Base-by-base conservation (phyloP, 202 grass and related monocot species). In the Brachypodium distachyon region DNA sequence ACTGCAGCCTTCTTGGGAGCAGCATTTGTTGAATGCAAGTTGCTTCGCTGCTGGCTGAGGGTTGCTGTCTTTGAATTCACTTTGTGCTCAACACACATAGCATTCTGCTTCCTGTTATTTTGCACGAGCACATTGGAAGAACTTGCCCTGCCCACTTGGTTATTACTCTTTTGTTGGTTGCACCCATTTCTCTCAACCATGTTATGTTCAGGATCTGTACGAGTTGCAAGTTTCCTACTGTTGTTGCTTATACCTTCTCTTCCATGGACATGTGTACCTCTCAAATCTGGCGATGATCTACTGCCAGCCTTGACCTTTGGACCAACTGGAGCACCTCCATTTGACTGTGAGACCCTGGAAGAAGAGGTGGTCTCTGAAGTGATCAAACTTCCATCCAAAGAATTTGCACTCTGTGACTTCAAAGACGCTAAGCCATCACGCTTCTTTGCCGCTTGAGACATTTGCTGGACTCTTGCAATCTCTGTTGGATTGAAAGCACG, bases 41-140 rank as follows among this genome's bases (percentile, higher is more conserved):
- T 87, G 55, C 74, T 80, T 50, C 40, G 77, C 61, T 80, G 76
- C 18, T 76, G 76, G 12, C 74, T 72, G 66, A 69, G 51, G 37
- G 65, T 76, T 71, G 59, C 68, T 67, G 76, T 58, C 72, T 76
- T 86, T 77, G 72, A 66, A 77, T 76, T 61, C 33, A 75, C 40
- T 54, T 86, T 88, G 28, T 76, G 72, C 51, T 72, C 85, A 56
- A 39, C 43, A 36, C 32, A 59, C 22, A 61, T 33, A 16, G 65
- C 36, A 72, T 91, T 93, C 74, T 85, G 85, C 67, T 83, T 97
- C 73, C 67, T 86, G 64, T 85, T 93, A 59, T 93, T 96, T 80
- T 86, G 85, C 82, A 71, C 77, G 41, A 50, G 83, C 42, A 83
- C 61, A 50, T 61, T 73, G 55, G 78, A 83, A 0, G 81, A 79